Evolutionary conservation across 2,329 filamentous ascomycete genomes (phyloP).

Genomic region (Epichloe sp.): DNA sequence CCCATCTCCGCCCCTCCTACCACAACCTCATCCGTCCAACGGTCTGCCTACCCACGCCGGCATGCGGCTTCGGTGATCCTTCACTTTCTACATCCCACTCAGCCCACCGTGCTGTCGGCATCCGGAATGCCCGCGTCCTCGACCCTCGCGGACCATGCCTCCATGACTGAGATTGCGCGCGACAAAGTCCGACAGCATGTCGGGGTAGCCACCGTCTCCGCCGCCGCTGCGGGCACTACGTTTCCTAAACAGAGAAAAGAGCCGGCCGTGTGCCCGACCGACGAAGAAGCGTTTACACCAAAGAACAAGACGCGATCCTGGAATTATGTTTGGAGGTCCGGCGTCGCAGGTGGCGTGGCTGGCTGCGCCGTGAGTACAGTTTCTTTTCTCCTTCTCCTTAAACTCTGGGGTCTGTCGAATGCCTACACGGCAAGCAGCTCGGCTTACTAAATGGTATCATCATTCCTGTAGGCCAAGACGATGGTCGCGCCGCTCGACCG

Average conservation of each 20-base stretch:
- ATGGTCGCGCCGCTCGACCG: slow-evolving; percentile 90
- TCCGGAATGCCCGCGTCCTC: slow-evolving; percentile 41
- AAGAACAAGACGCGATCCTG: slow-evolving; percentile 48
- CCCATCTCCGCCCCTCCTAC: background rate
- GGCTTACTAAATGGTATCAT: background rate
- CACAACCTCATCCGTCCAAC: background rate
- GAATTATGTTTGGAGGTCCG: slow-evolving; percentile 74
- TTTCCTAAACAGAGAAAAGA: slow-evolving; percentile 15
- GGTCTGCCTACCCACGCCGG: background rate
- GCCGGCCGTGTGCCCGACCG: slow-evolving; percentile 33
- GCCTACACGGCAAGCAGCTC: too few species aligned
- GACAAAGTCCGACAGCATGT: slow-evolving; percentile 18
- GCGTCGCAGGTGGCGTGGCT: slow-evolving; percentile 76
- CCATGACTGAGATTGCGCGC: slow-evolving; percentile 39
- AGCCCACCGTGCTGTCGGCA: slow-evolving; percentile 3
- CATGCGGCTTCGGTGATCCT: slow-evolving; percentile 11
- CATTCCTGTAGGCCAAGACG: slow-evolving; percentile 63
- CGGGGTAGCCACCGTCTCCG: slow-evolving; percentile 6
- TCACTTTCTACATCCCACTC: slow-evolving; percentile 4
- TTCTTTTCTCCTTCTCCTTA: background rate
- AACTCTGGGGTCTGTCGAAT: too few species aligned
- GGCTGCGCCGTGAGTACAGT: slow-evolving; percentile 66
- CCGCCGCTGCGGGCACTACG: slow-evolving; percentile 5
- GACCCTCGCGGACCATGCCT: slow-evolving; percentile 42
- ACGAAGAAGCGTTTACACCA: slow-evolving; percentile 32